Evolutionary conservation across 306 rosid genomes (phyloP), one percentile per base, ranked within the genome.

Genomic region (Gastrolobium bilobum): DNA sequence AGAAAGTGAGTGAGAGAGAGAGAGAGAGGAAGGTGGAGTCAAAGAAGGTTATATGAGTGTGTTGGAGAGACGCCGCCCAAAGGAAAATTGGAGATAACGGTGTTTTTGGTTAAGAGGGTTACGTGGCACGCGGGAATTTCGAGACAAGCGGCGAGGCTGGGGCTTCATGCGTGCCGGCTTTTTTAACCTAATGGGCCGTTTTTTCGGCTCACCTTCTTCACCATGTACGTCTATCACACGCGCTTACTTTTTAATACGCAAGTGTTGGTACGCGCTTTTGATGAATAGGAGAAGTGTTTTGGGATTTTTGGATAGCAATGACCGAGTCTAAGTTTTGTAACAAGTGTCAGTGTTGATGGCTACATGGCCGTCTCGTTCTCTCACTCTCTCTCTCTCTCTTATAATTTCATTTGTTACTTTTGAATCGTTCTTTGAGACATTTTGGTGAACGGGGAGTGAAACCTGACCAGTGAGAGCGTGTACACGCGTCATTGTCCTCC

Each of bases 61-160:
- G 59, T 35, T 47, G 72, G 20, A 35, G 56, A 73, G 86, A 75
- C 88, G 90, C 88, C 88, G 90, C 86, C 90, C 90, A 75, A 81
- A 37, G 58, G 66, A 65, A 14, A 47, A 37, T 31, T 4, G 10
- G 13, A 7, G 82, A 64, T 63, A 78, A 62, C 60, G 78, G 15
- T 77, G 83, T 58, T 5, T 51, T 70, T 31, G 71, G 1, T 20
- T 7, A 3, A 2, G 73, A 44, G 78, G 71, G 67, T 15, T 80
- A 88, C 89, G 89, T 85, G 89, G 85, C 89, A 63, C 29, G 81
- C 82, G 84, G 87, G 68, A 85, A 63, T 73, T 85, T 77, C 89
- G 87, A 86, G 89, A 81, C 84, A 85, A 80, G 82, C 84, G 89
- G 80, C 82, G 75, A 67, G 11, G 37, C 82, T 77, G 82, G 70